These are phyloP conservation scores for Clathrospora elynae DNA, from an alignment of 2,329 filamentous ascomycete species.

Conservation along the genomic window DNA sequence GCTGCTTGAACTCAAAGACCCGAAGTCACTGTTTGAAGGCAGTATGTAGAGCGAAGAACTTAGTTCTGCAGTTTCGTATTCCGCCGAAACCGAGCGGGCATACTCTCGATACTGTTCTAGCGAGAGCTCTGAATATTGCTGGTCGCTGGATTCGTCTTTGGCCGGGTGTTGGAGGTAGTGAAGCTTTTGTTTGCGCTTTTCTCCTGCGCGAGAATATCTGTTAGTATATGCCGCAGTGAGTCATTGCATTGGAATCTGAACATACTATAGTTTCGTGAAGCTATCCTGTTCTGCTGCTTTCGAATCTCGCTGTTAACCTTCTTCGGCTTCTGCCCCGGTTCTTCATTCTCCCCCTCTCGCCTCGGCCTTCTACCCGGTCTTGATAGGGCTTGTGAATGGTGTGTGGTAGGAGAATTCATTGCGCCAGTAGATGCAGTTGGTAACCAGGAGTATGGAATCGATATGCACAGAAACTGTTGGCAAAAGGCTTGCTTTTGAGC, in stretches of 20 bases:
- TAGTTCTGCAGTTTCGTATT: constrained; percentile 16
- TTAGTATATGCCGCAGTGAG: constrained; percentile 13
- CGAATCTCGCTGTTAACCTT: constrained; percentile 46
- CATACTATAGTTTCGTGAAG: constrained; percentile 47
- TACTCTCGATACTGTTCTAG: constrained; percentile 20
- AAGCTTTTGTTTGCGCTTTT: constrained; percentile 47
- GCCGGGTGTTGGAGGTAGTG: constrained; percentile 45
- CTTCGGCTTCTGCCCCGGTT: constrained; percentile 33
- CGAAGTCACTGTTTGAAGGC: constrained; percentile 17
- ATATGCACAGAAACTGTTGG: constrained; percentile 16
- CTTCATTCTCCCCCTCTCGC: constrained; percentile 9
- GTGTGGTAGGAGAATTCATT: constrained; percentile 23
- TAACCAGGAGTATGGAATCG: constrained; percentile 12
- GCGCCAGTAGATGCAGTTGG: constrained; percentile 24
- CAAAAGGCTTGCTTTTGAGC: constrained; percentile 26
- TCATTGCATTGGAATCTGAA: neutral
- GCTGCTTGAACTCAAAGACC: constrained; percentile 14
- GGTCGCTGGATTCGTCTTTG: constrained; percentile 27
- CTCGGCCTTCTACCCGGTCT: constrained; percentile 17
- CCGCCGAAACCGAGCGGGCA: constrained; percentile 25
- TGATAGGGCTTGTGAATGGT: constrained; percentile 14
- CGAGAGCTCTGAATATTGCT: constrained; percentile 18
- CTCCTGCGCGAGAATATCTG: constrained; percentile 24
- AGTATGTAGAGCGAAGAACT: constrained; percentile 12
- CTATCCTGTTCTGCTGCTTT: constrained; percentile 47